These are phyloP conservation scores for Kwoniella sp. DNA, from an alignment of 768 basidiomycete species.

Conservation along the genomic window DNA sequence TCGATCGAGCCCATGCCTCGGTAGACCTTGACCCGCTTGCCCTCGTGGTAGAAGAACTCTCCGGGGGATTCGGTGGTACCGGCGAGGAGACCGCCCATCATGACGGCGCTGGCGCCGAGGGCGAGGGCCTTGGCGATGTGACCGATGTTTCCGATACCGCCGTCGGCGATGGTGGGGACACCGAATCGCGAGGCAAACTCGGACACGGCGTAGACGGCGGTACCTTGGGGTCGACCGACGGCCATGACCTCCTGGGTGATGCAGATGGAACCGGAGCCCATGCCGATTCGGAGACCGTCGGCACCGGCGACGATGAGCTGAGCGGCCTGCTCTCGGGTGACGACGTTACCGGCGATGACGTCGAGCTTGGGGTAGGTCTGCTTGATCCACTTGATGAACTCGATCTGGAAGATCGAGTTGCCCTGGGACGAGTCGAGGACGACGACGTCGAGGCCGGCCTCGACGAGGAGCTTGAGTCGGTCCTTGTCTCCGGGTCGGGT, in stretches of 20 bases:
- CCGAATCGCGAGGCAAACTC: slow-evolving; percentile 92
- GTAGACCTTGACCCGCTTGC: slow-evolving; percentile 97
- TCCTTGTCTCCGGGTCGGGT: slow-evolving; percentile 84
- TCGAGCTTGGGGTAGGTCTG: slow-evolving; percentile 75
- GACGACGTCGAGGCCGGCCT: slow-evolving; percentile 92
- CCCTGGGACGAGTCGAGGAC: slow-evolving; percentile 95
- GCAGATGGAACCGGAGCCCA: slow-evolving; percentile 98
- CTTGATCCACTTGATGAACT: slow-evolving; percentile 95
- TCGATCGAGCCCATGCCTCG: slow-evolving; percentile 93
- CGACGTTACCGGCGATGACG: slow-evolving; percentile 95
- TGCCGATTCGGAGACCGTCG: slow-evolving; percentile 90
- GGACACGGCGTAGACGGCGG: slow-evolving; percentile 93
- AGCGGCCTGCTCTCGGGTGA: slow-evolving; percentile 95
- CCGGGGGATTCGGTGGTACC: slow-evolving; percentile 96
- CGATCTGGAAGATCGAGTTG: slow-evolving; percentile 86
- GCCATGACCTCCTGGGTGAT: slow-evolving; percentile 99
- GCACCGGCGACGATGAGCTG: slow-evolving; percentile 88
- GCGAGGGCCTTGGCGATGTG: slow-evolving; percentile 96
- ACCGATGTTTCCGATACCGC: slow-evolving; percentile 89
- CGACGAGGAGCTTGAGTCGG: slow-evolving; percentile 75
- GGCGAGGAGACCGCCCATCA: slow-evolving; percentile 97
- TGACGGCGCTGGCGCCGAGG: slow-evolving; percentile 89
- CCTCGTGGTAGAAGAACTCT: slow-evolving; percentile 98
- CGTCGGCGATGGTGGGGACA: slow-evolving; percentile 93
- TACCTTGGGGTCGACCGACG: slow-evolving; percentile 94